Evolutionary conservation across 1,284 basidiomycete species (phyloP).

Genomic region (Trametes polyzona): DNA sequence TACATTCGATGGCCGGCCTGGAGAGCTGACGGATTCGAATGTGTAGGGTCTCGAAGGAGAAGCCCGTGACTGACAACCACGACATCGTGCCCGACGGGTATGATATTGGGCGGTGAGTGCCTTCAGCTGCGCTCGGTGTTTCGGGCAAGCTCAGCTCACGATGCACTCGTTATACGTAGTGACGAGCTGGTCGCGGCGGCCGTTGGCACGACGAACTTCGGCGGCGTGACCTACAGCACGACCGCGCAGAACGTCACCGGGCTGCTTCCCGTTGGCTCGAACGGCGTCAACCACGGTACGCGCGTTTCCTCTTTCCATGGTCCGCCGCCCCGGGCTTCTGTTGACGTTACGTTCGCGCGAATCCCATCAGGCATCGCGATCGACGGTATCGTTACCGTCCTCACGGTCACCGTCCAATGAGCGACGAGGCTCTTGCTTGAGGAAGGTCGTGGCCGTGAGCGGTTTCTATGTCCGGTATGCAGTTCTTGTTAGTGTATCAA

Average conservation of each 20-base stretch:
- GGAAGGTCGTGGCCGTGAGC: too few species aligned
- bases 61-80: slow-evolving; percentile 50
- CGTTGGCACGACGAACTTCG: slow-evolving; percentile 45
- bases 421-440: too few species aligned
- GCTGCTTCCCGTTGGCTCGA: slow-evolving; percentile 52
- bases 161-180: slow-evolving; percentile 34
- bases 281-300: slow-evolving; percentile 52
- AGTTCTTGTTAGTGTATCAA: too few species aligned
- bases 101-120: slow-evolving; percentile 48
- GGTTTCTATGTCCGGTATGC: too few species aligned
- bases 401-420: slow-evolving; percentile 48
- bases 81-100: slow-evolving; percentile 60
- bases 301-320: neutral
- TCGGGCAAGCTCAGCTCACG: too few species aligned
- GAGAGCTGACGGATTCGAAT: neutral
- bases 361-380: slow-evolving; percentile 45
- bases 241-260: slow-evolving; percentile 50
- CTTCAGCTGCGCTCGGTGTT: too few species aligned
- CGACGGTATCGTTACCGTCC: slow-evolving; percentile 49
- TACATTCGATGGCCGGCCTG: too few species aligned
- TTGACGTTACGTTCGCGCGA: neutral
- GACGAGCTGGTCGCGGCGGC: slow-evolving; percentile 49
- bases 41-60: slow-evolving; percentile 58
- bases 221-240: slow-evolving; percentile 54
- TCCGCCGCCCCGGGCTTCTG: neutral